Evolutionary conservation across 164 flowering plant species (phyloP).

Genomic region (Buxus sempervirens): DNA sequence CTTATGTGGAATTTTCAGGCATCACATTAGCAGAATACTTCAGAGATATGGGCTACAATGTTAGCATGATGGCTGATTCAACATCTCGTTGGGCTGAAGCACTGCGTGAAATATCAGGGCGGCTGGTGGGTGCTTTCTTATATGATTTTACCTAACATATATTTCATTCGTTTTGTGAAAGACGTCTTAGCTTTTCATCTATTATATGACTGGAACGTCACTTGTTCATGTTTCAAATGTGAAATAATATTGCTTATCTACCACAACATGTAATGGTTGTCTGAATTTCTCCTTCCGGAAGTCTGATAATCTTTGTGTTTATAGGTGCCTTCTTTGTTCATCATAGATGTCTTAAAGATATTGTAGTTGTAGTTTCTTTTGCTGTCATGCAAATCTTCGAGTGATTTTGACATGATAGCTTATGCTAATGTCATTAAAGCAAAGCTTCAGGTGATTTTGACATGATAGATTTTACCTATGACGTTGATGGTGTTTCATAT

Average conservation of each 20-base stretch:
- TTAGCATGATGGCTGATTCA: slow-evolving; percentile 99
- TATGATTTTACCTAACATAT: neutral
- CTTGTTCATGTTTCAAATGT: neutral
- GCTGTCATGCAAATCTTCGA: too few species aligned
- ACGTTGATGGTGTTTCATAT: too few species aligned
- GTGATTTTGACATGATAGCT: too few species aligned
- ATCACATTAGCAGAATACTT: slow-evolving; percentile 47
- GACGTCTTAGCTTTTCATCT: neutral
- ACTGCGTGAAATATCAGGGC: slow-evolving; percentile 98
- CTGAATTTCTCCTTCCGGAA: neutral
- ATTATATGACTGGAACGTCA: neutral
- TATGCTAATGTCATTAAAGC: too few species aligned
- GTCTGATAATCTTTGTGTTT: too few species aligned
- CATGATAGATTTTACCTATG: too few species aligned
- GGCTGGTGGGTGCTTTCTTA: slow-evolving; percentile 54
- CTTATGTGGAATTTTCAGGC: slow-evolving; percentile 41
- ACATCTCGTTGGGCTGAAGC: slow-evolving; percentile 99
- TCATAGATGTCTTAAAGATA: too few species aligned
- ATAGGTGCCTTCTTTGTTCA: neutral
- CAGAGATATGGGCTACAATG: slow-evolving; percentile 90
- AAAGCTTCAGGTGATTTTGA: too few species aligned
- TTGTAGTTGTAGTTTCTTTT: too few species aligned
- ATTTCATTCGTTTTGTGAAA: neutral
- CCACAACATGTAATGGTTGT: neutral
- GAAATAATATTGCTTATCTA: neutral